A percentile compares a stretch with the other conserved stretches of the same genome.
Conservation (phyloP, 2,329 filamentous ascomycete species). For the Hortaea sp. region DNA sequence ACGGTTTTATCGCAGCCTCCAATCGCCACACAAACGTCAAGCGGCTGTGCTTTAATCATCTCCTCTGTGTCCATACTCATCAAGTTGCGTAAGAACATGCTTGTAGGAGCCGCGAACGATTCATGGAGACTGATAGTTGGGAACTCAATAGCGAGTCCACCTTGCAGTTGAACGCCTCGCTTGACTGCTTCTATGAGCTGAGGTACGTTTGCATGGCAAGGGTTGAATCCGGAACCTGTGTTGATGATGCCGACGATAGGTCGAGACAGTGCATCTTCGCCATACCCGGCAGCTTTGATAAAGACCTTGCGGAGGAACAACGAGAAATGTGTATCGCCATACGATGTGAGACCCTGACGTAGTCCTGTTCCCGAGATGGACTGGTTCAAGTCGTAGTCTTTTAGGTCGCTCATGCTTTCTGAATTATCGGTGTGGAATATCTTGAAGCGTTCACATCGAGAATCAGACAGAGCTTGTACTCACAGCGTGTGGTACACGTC, state of each 20-base stretch:
- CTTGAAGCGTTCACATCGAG: too few species aligned
- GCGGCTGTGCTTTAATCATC: constrained; percentile 63
- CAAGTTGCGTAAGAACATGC: constrained; percentile 62
- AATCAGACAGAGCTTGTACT: too few species aligned
- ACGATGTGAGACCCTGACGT: constrained; percentile 33
- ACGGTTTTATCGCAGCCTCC: constrained; percentile 54
- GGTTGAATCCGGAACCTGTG: constrained; percentile 63
- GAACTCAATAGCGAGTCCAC: constrained; percentile 61
- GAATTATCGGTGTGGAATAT: too few species aligned
- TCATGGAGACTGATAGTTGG: constrained; percentile 65
- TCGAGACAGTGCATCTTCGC: constrained; percentile 58
- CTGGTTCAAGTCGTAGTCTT: constrained; percentile 12
- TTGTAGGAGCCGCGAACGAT: constrained; percentile 58
- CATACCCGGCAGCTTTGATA: constrained; percentile 66
- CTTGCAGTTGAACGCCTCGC: constrained; percentile 55
- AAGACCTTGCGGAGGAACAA: constrained; percentile 67
- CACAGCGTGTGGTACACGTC: too few species aligned
- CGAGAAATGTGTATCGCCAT: constrained; percentile 66
- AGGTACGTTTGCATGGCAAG: constrained; percentile 62
- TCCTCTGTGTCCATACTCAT: constrained; percentile 77
- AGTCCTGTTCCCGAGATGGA: constrained; percentile 8
- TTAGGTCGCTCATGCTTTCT: constrained; percentile 3
- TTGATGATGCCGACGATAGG: constrained; percentile 69
- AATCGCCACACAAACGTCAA: constrained; percentile 46
- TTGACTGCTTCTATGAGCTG: constrained; percentile 63